Conservation (phyloP, 768 basidiomycete genomes). For the Mycena indigotica region DNA sequence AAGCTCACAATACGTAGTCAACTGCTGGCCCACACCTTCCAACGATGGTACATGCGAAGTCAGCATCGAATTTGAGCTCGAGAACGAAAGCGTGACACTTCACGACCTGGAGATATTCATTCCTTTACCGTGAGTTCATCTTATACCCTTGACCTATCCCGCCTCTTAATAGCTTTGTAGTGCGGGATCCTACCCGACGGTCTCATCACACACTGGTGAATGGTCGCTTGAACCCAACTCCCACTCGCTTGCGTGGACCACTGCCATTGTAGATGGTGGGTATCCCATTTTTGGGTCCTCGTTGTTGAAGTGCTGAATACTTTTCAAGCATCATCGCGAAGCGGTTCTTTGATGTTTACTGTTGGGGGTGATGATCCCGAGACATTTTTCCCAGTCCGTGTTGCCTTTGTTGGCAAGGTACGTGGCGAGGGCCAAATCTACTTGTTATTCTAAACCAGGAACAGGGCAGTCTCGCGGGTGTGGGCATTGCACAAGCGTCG, state of each 20-base stretch:
- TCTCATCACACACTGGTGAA: slow-evolving; percentile 72
- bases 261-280: slow-evolving; percentile 67
- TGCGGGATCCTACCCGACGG: slow-evolving; percentile 81
- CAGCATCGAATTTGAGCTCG: slow-evolving; percentile 96
- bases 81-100: slow-evolving; percentile 76
- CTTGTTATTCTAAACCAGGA: neutral
- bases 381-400: slow-evolving; percentile 90
- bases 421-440: neutral
- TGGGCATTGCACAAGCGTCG: slow-evolving; percentile 62
- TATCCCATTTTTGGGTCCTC: slow-evolving; percentile 38
- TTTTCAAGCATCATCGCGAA: slow-evolving; percentile 40
- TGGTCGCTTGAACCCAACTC: slow-evolving; percentile 82
- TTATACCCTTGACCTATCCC: neutral
- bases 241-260: slow-evolving; percentile 85
- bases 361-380: slow-evolving; percentile 81
- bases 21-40: slow-evolving; percentile 93
- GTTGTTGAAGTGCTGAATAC: neutral
- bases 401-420: slow-evolving; percentile 67
- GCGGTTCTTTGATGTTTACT: slow-evolving; percentile 90
- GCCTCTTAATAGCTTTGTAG: slow-evolving; percentile 35
- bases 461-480: slow-evolving; percentile 78
- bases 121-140: slow-evolving; percentile 78
- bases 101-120: slow-evolving; percentile 89
- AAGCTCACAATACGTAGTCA: slow-evolving; percentile 56
- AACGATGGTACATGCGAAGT: slow-evolving; percentile 93